Percentiles rank a stretch among this genome's conserved stretches.
phyloP scores from a whole-genome alignment of 2,329 filamentous ascomycete genomes.

The Alternaria rosae region DNA sequence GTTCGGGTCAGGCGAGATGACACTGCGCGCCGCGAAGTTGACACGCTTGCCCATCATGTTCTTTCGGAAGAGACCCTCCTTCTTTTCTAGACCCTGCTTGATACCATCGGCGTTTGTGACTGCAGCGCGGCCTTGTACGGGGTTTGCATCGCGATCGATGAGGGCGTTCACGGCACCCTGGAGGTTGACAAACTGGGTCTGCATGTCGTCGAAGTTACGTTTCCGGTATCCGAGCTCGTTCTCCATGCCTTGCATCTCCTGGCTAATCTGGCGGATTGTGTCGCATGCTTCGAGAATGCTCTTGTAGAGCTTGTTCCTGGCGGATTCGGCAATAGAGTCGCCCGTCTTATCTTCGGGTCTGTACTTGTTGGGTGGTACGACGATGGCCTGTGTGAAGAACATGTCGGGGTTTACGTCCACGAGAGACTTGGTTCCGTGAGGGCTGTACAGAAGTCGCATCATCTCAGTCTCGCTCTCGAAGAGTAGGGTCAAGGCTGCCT shows the following conservation, averaged over 20 bases:
- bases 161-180: conserved; percentile 93
- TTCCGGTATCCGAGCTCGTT: conserved; percentile 52
- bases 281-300: conserved; percentile 79
- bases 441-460: conserved; percentile 82
- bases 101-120: conserved; percentile 89
- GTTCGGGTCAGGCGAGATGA: conserved; percentile 97
- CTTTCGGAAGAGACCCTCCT: conserved; percentile 96
- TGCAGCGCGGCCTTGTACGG: conserved; percentile 77
- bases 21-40: conserved; percentile 95
- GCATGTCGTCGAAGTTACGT: conserved; percentile 76
- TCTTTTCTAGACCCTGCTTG: conserved; percentile 98
- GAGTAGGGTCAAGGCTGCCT: conserved; percentile 76
- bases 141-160: conserved; percentile 88
- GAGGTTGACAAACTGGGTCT: conserved; percentile 81
- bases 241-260: conserved; percentile 66
- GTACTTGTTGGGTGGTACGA: conserved; percentile 92
- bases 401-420: conserved; percentile 76
- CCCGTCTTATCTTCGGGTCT: conserved; percentile 86
- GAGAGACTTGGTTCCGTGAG: conserved; percentile 68
- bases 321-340: conserved; percentile 82
- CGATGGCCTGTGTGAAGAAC: conserved; percentile 88
- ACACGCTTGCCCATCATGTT: conserved; percentile 99
- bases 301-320: conserved; percentile 89
- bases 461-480: conserved; percentile 90
- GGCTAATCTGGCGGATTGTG: conserved; percentile 75